A percentile compares a stretch with the other conserved stretches of the same genome.
Evolutionary conservation across 371 early-diverging fungal genomes (phyloP).

Genomic region (Sporodiniella umbellata): DNA sequence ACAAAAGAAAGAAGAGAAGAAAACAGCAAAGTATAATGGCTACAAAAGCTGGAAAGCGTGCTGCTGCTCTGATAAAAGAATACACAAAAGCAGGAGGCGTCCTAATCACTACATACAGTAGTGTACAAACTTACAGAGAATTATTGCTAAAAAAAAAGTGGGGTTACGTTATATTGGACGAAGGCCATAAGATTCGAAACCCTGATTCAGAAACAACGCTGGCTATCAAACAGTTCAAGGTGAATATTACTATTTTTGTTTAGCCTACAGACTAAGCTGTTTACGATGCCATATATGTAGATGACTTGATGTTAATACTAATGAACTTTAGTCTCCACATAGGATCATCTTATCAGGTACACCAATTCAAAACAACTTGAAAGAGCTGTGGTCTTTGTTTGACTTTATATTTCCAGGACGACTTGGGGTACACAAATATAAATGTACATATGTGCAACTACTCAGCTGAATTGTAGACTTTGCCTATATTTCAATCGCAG

Average conservation of each 20-base stretch:
- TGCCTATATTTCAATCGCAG: conserved; percentile 90
- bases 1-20: conserved; percentile 21
- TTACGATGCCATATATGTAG: too few species aligned
- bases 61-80: conserved; percentile 31
- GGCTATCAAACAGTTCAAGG: conserved; percentile 78
- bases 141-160: conserved; percentile 70
- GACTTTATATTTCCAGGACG: conserved; percentile 96
- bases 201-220: conserved; percentile 89
- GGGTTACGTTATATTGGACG: conserved; percentile 95
- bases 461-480: conserved; percentile 59
- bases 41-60: conserved; percentile 39
- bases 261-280: too few species aligned
- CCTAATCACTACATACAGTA: conserved; percentile 85
- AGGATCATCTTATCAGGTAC: conserved; percentile 95
- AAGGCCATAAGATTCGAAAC: conserved; percentile 98
- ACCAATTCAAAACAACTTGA: conserved; percentile 97
- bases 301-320: too few species aligned
- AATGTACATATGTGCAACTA: too few species aligned
- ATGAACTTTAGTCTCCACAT: conserved; percentile 77
- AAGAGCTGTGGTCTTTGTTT: conserved; percentile 96
- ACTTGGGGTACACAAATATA: conserved; percentile 65
- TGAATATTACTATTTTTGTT: conserved; percentile 2
- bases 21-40: conserved; percentile 18
- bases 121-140: conserved; percentile 68
- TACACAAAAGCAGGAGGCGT: conserved; percentile 65